Evolutionary conservation across 2,329 filamentous ascomycete species (phyloP).

Genomic region (Lasiodiplodia theobromae): DNA sequence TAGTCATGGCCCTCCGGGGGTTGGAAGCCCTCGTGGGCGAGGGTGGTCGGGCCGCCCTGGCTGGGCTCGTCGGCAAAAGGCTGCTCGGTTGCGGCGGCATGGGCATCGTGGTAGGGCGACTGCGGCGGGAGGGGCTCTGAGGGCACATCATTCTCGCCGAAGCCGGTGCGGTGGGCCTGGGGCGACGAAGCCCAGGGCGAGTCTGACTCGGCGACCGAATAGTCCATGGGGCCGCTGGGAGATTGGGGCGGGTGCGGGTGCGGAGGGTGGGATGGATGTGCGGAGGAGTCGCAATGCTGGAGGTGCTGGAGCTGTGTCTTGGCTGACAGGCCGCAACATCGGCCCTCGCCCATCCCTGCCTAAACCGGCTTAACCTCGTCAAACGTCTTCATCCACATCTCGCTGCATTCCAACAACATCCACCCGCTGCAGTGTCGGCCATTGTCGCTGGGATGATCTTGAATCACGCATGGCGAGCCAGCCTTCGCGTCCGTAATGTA

Average conservation of each 20-base stretch:
- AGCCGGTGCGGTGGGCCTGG: slow-evolving; percentile 57
- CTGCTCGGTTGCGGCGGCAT: slow-evolving; percentile 17
- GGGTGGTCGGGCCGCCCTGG: slow-evolving; percentile 1
- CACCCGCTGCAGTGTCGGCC: background rate
- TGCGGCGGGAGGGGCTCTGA: slow-evolving; percentile 50
- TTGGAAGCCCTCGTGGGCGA: slow-evolving; percentile 31
- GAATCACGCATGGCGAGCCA: slow-evolving; percentile 23
- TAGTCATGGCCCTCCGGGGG: slow-evolving; percentile 36
- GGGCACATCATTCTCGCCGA: slow-evolving; percentile 52
- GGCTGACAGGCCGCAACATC: slow-evolving; percentile 21
- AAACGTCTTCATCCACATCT: slow-evolving; percentile 18
- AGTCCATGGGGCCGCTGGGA: slow-evolving; percentile 63
- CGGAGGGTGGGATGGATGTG: slow-evolving; percentile 6
- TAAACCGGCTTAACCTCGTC: slow-evolving; percentile 15
- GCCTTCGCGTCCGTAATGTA: slow-evolving; percentile 19
- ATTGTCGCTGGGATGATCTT: slow-evolving; percentile 8
- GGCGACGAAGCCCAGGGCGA: slow-evolving; percentile 70
- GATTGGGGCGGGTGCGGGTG: slow-evolving; percentile 18
- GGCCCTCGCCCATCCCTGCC: slow-evolving; percentile 21
- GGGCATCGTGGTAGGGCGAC: slow-evolving; percentile 45
- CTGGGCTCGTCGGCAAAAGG: slow-evolving; percentile 29
- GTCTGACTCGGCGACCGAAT: slow-evolving; percentile 64
- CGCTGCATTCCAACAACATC: background rate
- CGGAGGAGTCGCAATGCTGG: slow-evolving; percentile 13
- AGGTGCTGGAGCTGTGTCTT: slow-evolving; percentile 15